phyloP scores from a whole-genome alignment of 108 stramenopile species.

The Poteriospumella lacustris region DNA sequence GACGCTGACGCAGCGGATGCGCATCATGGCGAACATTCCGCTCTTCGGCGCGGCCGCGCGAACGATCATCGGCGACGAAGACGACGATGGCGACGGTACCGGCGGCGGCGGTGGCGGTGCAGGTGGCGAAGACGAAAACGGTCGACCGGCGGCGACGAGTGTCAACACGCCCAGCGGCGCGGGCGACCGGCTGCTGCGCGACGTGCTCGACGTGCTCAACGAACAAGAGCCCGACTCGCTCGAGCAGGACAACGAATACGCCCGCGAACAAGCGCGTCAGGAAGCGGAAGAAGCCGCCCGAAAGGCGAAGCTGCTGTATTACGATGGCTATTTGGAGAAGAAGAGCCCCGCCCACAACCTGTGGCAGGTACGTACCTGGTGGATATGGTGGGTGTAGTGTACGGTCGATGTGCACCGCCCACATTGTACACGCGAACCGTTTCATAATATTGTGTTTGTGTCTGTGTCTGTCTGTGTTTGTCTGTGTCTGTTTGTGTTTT shows the following conservation, averaged over 20 bases:
- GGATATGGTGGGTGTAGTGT: no score
- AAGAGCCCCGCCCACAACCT: neutral
- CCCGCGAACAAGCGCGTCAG: neutral
- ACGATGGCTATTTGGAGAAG: slow-evolving; percentile 2
- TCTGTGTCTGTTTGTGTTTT: no score
- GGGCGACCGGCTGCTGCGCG: neutral
- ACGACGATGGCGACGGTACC: neutral
- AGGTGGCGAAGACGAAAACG: neutral
- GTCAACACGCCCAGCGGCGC: neutral
- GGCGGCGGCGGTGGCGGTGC: neutral
- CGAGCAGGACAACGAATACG: no score
- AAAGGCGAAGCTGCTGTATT: neutral
- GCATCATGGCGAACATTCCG: neutral
- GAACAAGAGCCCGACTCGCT: neutral
- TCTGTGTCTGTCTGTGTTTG: no score
- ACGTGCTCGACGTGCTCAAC: neutral
- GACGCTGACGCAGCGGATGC: neutral
- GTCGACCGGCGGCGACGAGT: neutral
- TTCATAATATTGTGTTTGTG: no score
- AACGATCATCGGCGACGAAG: neutral
- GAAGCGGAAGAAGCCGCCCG: neutral
- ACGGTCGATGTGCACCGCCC: no score
- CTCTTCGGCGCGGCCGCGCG: neutral
- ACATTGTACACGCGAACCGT: no score
- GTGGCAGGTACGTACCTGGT: slow-evolving; percentile 13